phyloP scores from a whole-genome alignment of 2,329 filamentous ascomycete genomes.

The Davidsoniella australis region DNA sequence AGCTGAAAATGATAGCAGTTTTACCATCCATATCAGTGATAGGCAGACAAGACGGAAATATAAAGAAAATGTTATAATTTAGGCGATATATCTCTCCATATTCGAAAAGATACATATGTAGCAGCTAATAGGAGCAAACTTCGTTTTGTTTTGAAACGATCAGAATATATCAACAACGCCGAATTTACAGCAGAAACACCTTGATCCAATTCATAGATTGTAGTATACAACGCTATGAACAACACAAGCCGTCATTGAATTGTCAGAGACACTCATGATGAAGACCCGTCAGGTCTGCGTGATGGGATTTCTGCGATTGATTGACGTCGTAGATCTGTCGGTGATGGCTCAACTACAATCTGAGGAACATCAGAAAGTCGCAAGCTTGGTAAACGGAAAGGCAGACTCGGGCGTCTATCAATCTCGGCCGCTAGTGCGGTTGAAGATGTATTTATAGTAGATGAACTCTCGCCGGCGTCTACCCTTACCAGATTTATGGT shows the following conservation, averaged over 20 bases:
- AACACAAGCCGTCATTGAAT: background rate
- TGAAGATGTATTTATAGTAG: too few species aligned
- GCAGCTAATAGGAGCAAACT: too few species aligned
- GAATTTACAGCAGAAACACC: too few species aligned
- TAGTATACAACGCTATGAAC: background rate
- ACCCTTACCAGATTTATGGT: too few species aligned
- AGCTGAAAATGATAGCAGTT: background rate
- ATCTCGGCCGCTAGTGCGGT: too few species aligned
- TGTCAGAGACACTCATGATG: background rate
- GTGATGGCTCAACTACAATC: slow-evolving; percentile 41
- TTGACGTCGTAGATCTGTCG: slow-evolving; percentile 17
- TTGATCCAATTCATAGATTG: background rate
- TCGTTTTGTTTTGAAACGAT: too few species aligned
- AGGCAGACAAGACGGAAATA: too few species aligned
- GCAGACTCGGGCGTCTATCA: background rate
- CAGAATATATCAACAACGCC: too few species aligned
- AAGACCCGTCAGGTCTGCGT: background rate
- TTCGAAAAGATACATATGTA: too few species aligned
- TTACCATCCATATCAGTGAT: background rate
- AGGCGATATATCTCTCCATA: too few species aligned
- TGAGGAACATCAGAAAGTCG: slow-evolving; percentile 32
- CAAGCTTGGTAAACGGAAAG: slow-evolving; percentile 32
- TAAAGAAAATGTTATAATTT: too few species aligned
- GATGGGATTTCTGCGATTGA: slow-evolving; percentile 3
- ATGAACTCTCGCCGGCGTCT: too few species aligned